Conservation (phyloP, 192 early-diverging fungal genomes). For the Gamsiella multidivaricata region DNA sequence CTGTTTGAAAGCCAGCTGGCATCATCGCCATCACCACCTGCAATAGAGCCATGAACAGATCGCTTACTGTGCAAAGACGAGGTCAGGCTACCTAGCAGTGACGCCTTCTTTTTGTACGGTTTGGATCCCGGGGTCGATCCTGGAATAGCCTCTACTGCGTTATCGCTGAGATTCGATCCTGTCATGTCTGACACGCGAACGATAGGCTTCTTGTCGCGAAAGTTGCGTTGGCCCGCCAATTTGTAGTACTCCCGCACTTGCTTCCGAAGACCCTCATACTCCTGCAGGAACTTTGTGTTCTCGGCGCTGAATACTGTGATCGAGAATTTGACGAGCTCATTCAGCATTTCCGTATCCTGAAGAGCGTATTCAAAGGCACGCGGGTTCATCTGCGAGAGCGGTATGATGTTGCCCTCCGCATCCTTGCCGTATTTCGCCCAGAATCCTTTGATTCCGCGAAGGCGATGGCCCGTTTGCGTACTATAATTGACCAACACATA, state of each 20-base stretch:
- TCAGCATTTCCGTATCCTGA: constrained; percentile 39
- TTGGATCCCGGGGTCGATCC: background rate
- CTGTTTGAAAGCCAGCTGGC: background rate
- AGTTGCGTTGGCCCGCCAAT: constrained; percentile 3
- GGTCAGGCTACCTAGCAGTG: constrained; percentile 12
- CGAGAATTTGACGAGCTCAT: constrained; percentile 34
- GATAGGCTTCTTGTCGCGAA: background rate
- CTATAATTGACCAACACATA: background rate
- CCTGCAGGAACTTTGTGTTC: constrained; percentile 49
- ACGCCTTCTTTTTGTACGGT: background rate
- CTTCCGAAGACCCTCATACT: constrained; percentile 41
- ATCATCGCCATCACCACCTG: background rate
- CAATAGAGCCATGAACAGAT: background rate
- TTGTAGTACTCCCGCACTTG: constrained; percentile 42
- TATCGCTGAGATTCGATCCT: background rate
- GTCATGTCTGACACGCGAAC: background rate
- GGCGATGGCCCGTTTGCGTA: background rate
- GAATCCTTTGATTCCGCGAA: constrained; percentile 40
- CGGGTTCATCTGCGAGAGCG: constrained; percentile 38
- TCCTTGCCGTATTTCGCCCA: constrained; percentile 45
- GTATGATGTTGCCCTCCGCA: constrained; percentile 29
- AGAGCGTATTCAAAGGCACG: constrained; percentile 50
- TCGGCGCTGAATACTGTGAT: constrained; percentile 46
- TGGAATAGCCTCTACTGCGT: background rate
- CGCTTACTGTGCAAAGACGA: constrained; percentile 24